Evolutionary conservation across 805 yeast genomes (phyloP), one percentile per base, ranked within the genome.

Genomic region (Ascoidea rubescens): DNA sequence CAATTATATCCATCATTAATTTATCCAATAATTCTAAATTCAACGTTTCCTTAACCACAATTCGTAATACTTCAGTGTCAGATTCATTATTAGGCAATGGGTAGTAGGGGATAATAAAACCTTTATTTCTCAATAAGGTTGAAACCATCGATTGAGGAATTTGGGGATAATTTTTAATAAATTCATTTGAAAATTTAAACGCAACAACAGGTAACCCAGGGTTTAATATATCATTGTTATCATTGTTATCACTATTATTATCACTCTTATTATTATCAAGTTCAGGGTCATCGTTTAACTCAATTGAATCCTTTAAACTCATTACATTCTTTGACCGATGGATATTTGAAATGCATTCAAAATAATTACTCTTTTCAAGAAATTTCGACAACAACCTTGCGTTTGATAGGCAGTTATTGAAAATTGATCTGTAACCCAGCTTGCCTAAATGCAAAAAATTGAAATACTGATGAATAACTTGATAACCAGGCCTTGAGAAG

Each of bases 401-500:
- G 58, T 86, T 87, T 56, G 75, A 72, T 54, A 88, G 61, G 47
- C 90, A 79, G 55, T 72, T 72, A 54, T 73, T 72, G 63, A 84
- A 89, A 45, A 79, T 69, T 50, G 74, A 70, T 57, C 71, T 65
- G 70, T 75, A 89, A 16, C 97, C 97, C 42, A 74, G 73, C 54
- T 64, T 67, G 5, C 96, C 97, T 44, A 80, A 70, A 46, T 79
- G 71, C 59, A 89, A 68, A 59, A 89, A 80, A 66, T 85, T 84
- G 72, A 70, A 88, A 72, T 89, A 90, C 68, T 89, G 96, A 62
- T 84, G 88, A 56, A 89, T 73, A 37, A 90, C 90, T 54, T 90
- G 95, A 77, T 79, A 86, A 1, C 96, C 96, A 5, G 97, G 93
- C 64, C 96, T 80, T 5, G 95, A 86, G 67, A 89, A 89, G 69